A percentile compares a stretch with the other conserved stretches of the same genome.
These are phyloP conservation scores for Flaveria bidentis DNA, from an alignment of 129 eudicot genomes.

Conservation along the genomic window DNA sequence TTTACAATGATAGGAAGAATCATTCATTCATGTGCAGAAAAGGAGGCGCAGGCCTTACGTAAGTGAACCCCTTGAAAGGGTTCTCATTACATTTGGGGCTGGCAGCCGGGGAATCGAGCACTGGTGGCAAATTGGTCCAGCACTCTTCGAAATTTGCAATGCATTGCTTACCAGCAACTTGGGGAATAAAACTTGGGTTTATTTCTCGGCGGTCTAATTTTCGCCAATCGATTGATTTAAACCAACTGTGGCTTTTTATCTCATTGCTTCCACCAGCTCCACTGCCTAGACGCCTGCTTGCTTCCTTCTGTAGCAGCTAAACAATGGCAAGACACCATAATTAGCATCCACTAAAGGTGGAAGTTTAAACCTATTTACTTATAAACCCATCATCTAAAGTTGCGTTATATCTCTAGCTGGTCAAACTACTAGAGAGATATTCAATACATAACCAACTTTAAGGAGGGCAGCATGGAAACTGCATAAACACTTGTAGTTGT, in stretches of 20 bases:
- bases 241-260: slow-evolving; percentile 64
- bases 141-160: slow-evolving; percentile 64
- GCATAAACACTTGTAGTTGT: not conserved
- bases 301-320: slow-evolving; percentile 66
- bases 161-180: slow-evolving; percentile 61
- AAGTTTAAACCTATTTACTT: not conserved
- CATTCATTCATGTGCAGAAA: slow-evolving; percentile 30
- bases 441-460: not conserved
- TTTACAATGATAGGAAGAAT: not conserved
- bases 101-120: slow-evolving; percentile 61
- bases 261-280: slow-evolving; percentile 52
- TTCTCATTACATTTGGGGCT: slow-evolving; percentile 59
- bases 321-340: not conserved
- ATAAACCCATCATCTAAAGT: not conserved
- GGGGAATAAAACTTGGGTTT: slow-evolving; percentile 63
- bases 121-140: slow-evolving; percentile 63
- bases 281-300: slow-evolving; percentile 60
- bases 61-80: slow-evolving; percentile 56
- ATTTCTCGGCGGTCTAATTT: slow-evolving; percentile 62
- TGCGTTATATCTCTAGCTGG: not conserved
- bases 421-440: not conserved
- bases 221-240: slow-evolving; percentile 60
- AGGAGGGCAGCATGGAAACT: not conserved
- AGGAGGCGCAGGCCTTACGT: slow-evolving; percentile 49
- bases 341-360: not conserved